phyloP scores from a whole-genome alignment of 2,329 filamentous ascomycete genomes.

The Trichoderma brevicompactum region DNA sequence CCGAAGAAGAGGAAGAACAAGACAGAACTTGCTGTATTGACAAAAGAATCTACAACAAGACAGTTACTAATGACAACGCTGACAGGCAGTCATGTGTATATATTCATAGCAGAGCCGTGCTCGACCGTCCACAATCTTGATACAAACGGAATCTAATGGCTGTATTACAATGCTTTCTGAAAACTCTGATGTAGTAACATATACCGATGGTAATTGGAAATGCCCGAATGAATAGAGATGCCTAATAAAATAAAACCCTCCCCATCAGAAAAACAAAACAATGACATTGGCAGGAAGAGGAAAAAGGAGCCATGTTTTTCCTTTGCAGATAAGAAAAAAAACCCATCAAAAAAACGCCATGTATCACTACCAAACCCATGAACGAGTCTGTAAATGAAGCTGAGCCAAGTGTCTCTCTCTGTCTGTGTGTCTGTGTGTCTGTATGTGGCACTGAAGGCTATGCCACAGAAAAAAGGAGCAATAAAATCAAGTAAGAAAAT shows the following conservation, averaged over 20 bases:
- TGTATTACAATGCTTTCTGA: not conserved
- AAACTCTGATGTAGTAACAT: not conserved
- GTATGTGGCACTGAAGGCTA: not conserved
- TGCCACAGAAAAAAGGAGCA: not conserved
- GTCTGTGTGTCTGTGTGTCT: too few species aligned
- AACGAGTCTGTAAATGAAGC: constrained; percentile 1
- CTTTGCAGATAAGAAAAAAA: not conserved
- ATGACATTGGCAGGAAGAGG: not conserved
- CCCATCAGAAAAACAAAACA: not conserved
- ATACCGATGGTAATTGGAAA: too few species aligned
- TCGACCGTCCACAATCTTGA: not conserved
- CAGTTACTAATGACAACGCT: too few species aligned
- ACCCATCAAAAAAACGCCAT: constrained; percentile 36
- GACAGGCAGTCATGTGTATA: not conserved
- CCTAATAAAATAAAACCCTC: too few species aligned
- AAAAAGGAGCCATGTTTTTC: too few species aligned
- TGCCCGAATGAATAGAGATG: too few species aligned
- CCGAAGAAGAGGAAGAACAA: too few species aligned
- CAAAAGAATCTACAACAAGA: too few species aligned
- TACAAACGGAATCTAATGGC: not conserved
- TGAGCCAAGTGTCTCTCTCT: not conserved
- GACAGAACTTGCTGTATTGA: too few species aligned
- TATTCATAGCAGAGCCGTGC: not conserved
- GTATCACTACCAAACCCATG: constrained; percentile 35
- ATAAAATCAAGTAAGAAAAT: not conserved